Evolutionary conservation across 495 filamentous ascomycete species (phyloP), one percentile per base, ranked within the genome.

Genomic region (Haplographium delicatum): DNA sequence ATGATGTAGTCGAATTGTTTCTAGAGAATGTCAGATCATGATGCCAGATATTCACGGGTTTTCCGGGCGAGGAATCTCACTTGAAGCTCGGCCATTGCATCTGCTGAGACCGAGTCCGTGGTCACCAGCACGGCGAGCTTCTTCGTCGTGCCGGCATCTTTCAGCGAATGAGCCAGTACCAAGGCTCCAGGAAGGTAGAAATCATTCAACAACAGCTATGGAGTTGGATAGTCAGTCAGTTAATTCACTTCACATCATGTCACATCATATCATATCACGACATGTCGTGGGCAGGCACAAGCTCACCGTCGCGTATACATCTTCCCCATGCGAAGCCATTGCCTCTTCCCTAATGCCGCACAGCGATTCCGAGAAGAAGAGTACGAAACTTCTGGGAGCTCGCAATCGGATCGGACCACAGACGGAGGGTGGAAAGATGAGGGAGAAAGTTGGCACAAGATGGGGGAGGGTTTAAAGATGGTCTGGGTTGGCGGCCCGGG

Each of bases 121-220:
- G 89, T 95, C 61, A 89, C 82, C 44, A 97, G 73, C 59, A 85
- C 83, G 41, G 86, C 88, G 54, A 99, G 75, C 70, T 85, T 91
- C 71, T 88, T 93, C 47, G 69, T 82, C 23, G 93, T 88, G 44
- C 88, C 87, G 60, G 82, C 85, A 84, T 97, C 94, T 68, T 88
- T 87, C 43, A 99, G 72, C 28, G 93, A 96, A 72, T 96, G 89
- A 47, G 89, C 91, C 51, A 99, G 80, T 26, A 99, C 91, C 51
- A 91, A 81, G 49, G 91, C 91, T 65, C 93, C 51, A 53, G 52
- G 15, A 52, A 98, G 78, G 66, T 97, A 98, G 56, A 74, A 70
- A 69, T 98, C 89, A 64, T 83, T 94, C 70, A 93, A 70, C 43
- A 98, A 79, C 65, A 97, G 87, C 89, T 95, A 62, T 59, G 42